These are phyloP conservation scores for Cystobasidium slooffiae DNA, from an alignment of 1,284 basidiomycete species.

Conservation along the genomic window DNA sequence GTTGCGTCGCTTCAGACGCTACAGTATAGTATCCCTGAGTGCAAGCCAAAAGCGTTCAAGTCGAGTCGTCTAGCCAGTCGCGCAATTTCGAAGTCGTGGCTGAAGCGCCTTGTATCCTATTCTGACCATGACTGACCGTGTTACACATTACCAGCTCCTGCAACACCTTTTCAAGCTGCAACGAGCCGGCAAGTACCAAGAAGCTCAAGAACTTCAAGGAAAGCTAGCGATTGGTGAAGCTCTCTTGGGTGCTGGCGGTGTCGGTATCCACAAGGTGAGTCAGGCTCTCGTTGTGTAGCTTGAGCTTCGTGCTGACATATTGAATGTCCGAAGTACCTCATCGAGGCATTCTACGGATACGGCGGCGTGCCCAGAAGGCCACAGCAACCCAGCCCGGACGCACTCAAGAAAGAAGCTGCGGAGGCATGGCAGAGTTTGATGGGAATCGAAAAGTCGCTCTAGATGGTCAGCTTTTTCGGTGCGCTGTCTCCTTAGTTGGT, in stretches of 20 bases:
- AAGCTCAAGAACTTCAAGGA: slow-evolving; percentile 10
- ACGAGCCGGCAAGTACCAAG: slow-evolving; percentile 5
- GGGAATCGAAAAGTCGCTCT: slow-evolving; percentile 12
- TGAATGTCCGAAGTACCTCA: slow-evolving; percentile 2
- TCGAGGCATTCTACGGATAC: slow-evolving; percentile 17
- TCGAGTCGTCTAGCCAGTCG: too few species aligned
- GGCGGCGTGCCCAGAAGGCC: slow-evolving; percentile 16
- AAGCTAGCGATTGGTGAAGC: slow-evolving; percentile 13
- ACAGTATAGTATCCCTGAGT: too few species aligned
- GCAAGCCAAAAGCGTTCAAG: too few species aligned
- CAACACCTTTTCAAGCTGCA: slow-evolving; percentile 21
- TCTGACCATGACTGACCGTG: background rate
- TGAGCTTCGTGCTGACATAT: background rate
- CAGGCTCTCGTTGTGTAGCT: background rate
- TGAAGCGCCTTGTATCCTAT: too few species aligned
- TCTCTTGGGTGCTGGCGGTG: slow-evolving; percentile 11
- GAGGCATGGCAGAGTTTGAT: slow-evolving; percentile 19
- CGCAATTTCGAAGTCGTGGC: too few species aligned
- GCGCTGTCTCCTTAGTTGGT: too few species aligned
- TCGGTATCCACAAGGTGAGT: slow-evolving; percentile 9
- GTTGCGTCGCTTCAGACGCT: too few species aligned
- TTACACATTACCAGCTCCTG: background rate
- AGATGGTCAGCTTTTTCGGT: background rate
- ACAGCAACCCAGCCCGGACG: slow-evolving; percentile 12
- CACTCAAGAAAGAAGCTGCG: slow-evolving; percentile 5